Conservation (phyloP, 2,329 filamentous ascomycete genomes). For the Colletotrichum tamarilloi region DNA sequence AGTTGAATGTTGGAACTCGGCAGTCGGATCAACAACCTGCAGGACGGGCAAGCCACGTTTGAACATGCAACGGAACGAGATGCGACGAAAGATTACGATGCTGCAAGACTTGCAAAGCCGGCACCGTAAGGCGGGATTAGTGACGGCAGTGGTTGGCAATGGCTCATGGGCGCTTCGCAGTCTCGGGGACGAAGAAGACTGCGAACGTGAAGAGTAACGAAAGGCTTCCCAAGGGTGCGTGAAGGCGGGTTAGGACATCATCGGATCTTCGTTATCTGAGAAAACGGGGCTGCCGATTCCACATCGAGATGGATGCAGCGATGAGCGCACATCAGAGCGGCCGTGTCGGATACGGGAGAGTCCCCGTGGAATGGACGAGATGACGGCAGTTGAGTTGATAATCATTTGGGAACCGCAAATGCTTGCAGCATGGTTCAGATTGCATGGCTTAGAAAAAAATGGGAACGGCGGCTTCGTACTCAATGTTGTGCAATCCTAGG, state of each 20-base stretch:
- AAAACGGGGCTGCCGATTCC: neutral
- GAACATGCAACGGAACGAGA: neutral
- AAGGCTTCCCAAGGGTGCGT: neutral
- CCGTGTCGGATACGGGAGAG: neutral
- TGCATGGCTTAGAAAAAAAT: neutral
- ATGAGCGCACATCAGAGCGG: neutral
- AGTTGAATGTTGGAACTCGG: neutral
- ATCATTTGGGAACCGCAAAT: neutral
- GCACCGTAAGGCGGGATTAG: neutral
- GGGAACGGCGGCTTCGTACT: neutral
- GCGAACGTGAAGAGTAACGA: neutral
- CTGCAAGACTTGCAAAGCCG: neutral
- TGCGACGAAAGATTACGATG: neutral
- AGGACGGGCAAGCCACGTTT: neutral
- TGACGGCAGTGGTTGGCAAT: neutral
- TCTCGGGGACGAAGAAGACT: neutral
- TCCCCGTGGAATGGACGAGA: constrained; percentile 4
- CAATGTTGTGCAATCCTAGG: neutral
- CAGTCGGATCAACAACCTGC: neutral
- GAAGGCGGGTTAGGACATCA: neutral
- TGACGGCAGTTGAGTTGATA: neutral
- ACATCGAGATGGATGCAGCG: constrained; percentile 9
- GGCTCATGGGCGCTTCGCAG: neutral
- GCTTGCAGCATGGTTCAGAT: neutral
- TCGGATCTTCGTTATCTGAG: constrained; percentile 2